Evolutionary conservation across 805 yeast species (phyloP), one percentile per base, ranked within the genome.

Genomic region (Wickerhamomyces chambardii): DNA sequence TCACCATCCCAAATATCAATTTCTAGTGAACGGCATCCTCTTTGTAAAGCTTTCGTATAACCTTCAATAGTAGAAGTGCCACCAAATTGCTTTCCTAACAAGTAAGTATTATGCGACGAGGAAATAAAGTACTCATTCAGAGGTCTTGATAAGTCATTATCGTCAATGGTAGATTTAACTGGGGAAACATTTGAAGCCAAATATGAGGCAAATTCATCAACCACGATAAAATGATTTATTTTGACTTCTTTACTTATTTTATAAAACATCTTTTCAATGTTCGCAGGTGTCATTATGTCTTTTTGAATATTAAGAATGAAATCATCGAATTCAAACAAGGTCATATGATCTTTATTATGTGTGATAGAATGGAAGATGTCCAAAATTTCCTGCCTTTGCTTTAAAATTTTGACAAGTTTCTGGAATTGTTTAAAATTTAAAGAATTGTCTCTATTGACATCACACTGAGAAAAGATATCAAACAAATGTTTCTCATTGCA

Each of bases 11-110:
- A 92, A 16, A 92, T 67, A 56, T 92, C 99, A 29, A 92, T 76
- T 51, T 92, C 99, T n/a, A 92, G 67, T 42, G 96, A 89, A 31
- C 96, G 66, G 48, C 97, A 92, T 2, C 98, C 97, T 36, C 87
- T 72, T 53, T 87, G 96, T 33, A 92, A 61, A 0, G 85, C 92
- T 34, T 82, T 73, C 15, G 86, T 77, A 46, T 92, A 92, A 0
- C 94, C 94, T 50, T 90, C 97, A 2, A 86, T 76, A 0, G 97
- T 85, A 0, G 96, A 81, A 4, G 73, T 78, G 16, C 92, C 95
- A 2, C 79, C 95, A 15, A 84, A 70, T 51, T 92, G 98, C 28
- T 92, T 67, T 0, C 98, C 98, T 19, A 78, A 58, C 4, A 92
- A 63, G 50, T 92, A 92, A 0, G 98, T 92, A 53, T 92, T 92